Evolutionary conservation across 768 basidiomycete genomes (phyloP), one percentile per base, ranked within the genome.

Genomic region (Heimioporus sp.): DNA sequence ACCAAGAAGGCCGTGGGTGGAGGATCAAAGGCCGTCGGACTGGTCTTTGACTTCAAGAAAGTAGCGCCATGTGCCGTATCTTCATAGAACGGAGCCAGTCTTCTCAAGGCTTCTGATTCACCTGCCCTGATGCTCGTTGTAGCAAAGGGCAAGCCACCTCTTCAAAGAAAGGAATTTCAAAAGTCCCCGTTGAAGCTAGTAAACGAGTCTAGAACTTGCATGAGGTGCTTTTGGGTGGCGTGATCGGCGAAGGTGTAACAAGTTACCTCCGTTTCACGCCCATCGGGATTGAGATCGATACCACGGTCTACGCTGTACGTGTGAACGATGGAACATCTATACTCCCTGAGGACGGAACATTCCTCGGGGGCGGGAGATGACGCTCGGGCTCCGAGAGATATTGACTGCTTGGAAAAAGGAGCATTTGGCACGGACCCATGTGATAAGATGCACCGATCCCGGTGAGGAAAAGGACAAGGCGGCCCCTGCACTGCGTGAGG

Each of bases 41-140:
- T 35, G 10, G 57, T 39, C 46, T 51, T 41, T 52, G 45, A 35
- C 51, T 59, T 60, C 53, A 50, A 53, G 50, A 65, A 60, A 37
- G 46, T 36, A 24, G 32, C 52, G 34, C 53, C 51, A 49, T 51
- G 46, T 47, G 30, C 52, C 36, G 20, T 30, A 39, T 52, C 51
- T 36, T 58, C 63, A 54, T 54, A 56, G 52, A 65, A 57, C 43
- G 24, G 47, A 10, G 30, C 54, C 34, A 47, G 51, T 32, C 60
- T 57, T 64, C 48, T 57, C 15, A 46, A 21, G 35, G 52, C 65
- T 57, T 64, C 56, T 53, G 49, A 62, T 55, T 68, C 58, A 49
- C 66, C 59, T 57, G 56, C 68, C 54, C 58, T 64, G 62, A 66
- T 63, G 49, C 65, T 58, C 55, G 66, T 62, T 56, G 66, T 59